Evolutionary conservation across 805 yeast genomes (phyloP), one percentile per base, ranked within the genome.

Genomic region (Metschnikowia koreensis): DNA sequence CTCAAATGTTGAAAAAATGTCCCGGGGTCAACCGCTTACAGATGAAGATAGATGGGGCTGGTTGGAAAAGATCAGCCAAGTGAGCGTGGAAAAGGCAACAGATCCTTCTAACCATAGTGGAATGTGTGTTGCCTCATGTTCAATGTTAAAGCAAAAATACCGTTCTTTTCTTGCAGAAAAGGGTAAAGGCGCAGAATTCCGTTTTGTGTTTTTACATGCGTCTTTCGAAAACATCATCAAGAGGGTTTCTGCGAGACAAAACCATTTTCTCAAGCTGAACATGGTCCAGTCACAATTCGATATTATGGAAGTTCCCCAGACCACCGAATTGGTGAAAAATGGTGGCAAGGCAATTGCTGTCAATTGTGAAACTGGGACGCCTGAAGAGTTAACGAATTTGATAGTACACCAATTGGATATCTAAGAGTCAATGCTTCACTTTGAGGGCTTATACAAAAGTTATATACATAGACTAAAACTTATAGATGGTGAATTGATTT

Each of bases 41-140:
- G 99, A 94, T 64, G 94, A 84, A 1, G 99, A 94, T 67, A 73
- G 99, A 53, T 88, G 93, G 92, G 92, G 80, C 1, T 94, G 99
- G 99, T 76, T 94, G 16, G 67, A 73, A 38, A 65, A 66, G 38
- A 68, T 94, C 11, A 71, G 84, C 3, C 54, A 60, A 6, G 56
- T 57, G 5, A 70, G 84, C 1, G 69, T 81, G 1, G 55, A 59
- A 0, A 60, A 66, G n/a, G 76, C 84, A 4, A 45, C 59, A 8
- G 64, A 64, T 2, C 44, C 60, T 5, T 41, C 44, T 6, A 58
- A 63, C 53, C 38, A 60, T 38, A 51, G 66, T 13, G 51, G 63
- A 3, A 57, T 64, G 3, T 70, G 81, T 2, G 79, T 94, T 6
- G 87, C 87, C 1, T 81, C 96, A 4, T 94, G 99, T 65, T 92